Percentiles rank a stretch among this genome's conserved stretches.
Conservation (phyloP, 169 alveolate genomes). For the Theileria sp. region DNA sequence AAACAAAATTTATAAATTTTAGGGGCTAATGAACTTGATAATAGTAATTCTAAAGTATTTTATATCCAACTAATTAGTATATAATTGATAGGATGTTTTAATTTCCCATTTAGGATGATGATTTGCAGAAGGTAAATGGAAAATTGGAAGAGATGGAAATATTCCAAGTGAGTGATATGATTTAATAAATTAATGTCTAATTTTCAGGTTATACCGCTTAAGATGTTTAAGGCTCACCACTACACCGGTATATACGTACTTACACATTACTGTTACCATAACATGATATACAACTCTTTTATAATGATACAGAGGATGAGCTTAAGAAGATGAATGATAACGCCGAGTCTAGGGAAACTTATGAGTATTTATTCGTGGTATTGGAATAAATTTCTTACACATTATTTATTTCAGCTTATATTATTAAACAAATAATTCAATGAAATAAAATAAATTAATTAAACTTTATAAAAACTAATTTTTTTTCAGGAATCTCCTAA, state of each 20-base stretch:
- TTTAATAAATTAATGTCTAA: neutral
- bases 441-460: too few species aligned
- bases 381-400: neutral
- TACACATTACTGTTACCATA: neutral
- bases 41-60: slow-evolving; percentile 19
- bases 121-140: neutral
- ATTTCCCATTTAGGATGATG: neutral
- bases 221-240: slow-evolving; percentile 39
- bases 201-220: slow-evolving; percentile 20
- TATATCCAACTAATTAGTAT: neutral
- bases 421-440: too few species aligned
- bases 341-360: slow-evolving; percentile 5
- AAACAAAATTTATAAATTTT: neutral
- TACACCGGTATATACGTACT: slow-evolving; percentile 5
- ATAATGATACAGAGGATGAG: slow-evolving; percentile 1
- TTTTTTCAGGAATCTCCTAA: slow-evolving; percentile 10
- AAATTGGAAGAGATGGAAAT: slow-evolving; percentile 15
- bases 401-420: neutral
- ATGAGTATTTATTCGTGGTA: slow-evolving; percentile 17
- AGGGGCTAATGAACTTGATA: slow-evolving; percentile 57
- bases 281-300: neutral
- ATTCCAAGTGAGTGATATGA: neutral
- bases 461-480: neutral
- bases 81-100: neutral
- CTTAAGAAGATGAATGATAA: slow-evolving; percentile 15